Conservation (phyloP, 2,329 filamentous ascomycete species). For the Fusarium sacchari region DNA sequence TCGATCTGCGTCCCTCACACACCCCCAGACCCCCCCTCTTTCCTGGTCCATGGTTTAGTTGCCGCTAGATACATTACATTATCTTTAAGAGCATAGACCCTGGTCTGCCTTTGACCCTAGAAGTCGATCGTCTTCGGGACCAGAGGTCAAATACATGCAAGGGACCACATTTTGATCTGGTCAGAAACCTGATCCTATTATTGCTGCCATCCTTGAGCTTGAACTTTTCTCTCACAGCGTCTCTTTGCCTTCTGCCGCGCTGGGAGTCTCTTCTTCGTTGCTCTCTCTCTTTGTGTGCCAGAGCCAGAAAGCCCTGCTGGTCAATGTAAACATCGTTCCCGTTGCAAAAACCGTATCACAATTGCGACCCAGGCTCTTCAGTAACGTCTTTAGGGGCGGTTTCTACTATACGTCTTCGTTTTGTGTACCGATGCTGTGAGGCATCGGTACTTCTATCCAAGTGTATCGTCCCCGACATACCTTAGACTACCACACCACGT, state of each 20-base stretch:
- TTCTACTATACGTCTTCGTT: constrained; percentile 16
- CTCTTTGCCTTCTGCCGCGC: background rate
- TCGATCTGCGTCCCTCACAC: constrained; percentile 34
- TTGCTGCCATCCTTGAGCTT: constrained; percentile 2
- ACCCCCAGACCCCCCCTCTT: constrained; percentile 32
- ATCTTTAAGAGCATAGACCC: constrained; percentile 39
- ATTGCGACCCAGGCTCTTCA: constrained; percentile 4
- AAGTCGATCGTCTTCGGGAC: constrained; percentile 40
- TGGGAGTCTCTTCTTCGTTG: background rate
- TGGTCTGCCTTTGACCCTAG: constrained; percentile 36
- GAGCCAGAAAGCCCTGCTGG: background rate
- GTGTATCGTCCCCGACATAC: constrained; percentile 13
- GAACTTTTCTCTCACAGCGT: background rate
- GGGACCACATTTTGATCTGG: constrained; percentile 33
- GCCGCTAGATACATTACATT: constrained; percentile 39
- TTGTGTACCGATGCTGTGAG: constrained; percentile 25
- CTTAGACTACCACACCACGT: background rate
- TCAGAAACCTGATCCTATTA: constrained; percentile 10
- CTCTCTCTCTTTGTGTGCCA: background rate
- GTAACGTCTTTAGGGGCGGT: constrained; percentile 15
- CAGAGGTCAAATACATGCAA: constrained; percentile 41
- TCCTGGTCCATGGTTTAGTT: constrained; percentile 40
- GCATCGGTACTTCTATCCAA: constrained; percentile 24
- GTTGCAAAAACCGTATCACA: background rate
- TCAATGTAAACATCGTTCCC: background rate